These are phyloP conservation scores for Cicer bijugum DNA, from an alignment of 306 rosid species.

Conservation along the genomic window DNA sequence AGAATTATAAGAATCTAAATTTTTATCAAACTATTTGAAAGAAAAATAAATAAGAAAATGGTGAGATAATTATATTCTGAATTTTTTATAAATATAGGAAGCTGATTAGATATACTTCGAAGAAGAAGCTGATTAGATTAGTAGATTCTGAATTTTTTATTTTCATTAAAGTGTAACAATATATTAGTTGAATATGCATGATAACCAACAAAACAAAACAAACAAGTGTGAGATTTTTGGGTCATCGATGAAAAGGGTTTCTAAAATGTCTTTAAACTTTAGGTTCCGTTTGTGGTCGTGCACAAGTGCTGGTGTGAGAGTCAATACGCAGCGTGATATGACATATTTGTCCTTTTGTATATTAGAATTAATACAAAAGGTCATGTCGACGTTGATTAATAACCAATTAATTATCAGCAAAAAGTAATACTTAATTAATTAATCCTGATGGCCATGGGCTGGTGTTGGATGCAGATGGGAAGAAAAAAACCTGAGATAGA, in stretches of 20 bases:
- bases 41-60: too few relatives aligned
- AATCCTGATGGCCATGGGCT: constrained; percentile 30
- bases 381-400: constrained; percentile 43
- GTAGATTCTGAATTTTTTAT: background rate
- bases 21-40: too few relatives aligned
- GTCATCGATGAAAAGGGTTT: background rate
- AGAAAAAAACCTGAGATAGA: constrained; percentile 20
- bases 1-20: too few relatives aligned
- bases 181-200: background rate
- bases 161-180: too few relatives aligned
- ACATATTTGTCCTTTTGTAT: constrained; percentile 47
- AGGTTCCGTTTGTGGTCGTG: constrained; percentile 16
- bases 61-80: too few relatives aligned
- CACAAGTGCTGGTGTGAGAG: constrained; percentile 42
- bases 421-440: constrained; percentile 18
- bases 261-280: constrained; percentile 30
- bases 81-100: too few relatives aligned
- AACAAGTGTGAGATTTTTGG: constrained; percentile 43
- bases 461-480: constrained; percentile 17
- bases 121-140: background rate
- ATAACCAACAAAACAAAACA: constrained; percentile 24
- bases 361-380: constrained; percentile 42
- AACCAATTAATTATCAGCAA: background rate
- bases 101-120: too few relatives aligned
- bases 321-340: constrained; percentile 35